Base-by-base conservation (phyloP, 83 land plant species). In the Isoetes engelmannii region DNA sequence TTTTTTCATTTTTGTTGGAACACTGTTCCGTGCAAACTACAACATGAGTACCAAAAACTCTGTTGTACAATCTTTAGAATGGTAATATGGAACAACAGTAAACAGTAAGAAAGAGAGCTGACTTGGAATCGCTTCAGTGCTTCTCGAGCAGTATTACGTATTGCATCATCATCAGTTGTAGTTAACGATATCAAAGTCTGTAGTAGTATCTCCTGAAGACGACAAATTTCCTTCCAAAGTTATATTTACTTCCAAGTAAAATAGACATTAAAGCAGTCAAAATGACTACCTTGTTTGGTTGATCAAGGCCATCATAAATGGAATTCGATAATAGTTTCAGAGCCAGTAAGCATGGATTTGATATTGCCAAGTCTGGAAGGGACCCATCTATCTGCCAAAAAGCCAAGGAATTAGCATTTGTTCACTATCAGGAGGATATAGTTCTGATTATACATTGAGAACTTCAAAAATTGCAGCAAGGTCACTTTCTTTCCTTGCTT, bases 361-460 rank as follows among this genome's bases (percentile, higher is more conserved):
- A 18, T 15, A 75, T 74, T 20, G 78, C 78, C 48, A 51, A 4
- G 62, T 75, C 78, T 53, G 74, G 37, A 28, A 63, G 4, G 13
- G 78, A 70, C 7, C 75, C 78, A 62, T 74, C 78, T 54, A 69
- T 73, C 45, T 69, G 18, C 77, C 69, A 28, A 28, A 28, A 51
- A 51, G 17, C 37, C 37, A 28, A 28, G 37, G 37, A 28, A 28
- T 28, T 28, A 28, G 37, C 37, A 28, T 28, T 28, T 3, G 15
- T 12, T 51, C 17, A 51, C 3, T 12, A 51, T 51, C 1, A 51
- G 13, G 1, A 51, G 13, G 17, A 51, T 51, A 51, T 15, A 51
- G 55, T 51, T 51, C 55, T 51, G 37, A 28, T 28, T 0, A 28
- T 51, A 51, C 55, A 51, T 15, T 51, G 15, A 51, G 55, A 51